phyloP scores from a whole-genome alignment of 1,139 yeast species.

The Wickerhamomyces sp. region DNA sequence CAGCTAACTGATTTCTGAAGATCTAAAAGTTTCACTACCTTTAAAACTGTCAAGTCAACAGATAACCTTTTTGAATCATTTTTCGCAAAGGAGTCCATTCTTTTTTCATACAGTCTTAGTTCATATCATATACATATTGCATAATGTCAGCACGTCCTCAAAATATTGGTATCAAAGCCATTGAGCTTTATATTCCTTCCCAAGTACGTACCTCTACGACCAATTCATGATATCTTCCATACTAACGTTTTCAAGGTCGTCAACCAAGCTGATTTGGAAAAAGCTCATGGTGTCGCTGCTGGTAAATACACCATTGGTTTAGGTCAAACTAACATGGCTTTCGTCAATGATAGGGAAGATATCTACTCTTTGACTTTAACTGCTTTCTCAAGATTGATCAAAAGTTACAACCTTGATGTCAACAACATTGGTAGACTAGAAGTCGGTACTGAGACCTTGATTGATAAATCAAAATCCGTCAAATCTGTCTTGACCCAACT shows the following conservation, averaged over 20 bases:
- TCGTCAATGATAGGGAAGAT: slow-evolving; percentile 96
- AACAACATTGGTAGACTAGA: slow-evolving; percentile 87
- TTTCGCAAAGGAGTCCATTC: no score
- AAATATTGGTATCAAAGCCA: slow-evolving; percentile 94
- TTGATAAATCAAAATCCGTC: slow-evolving; percentile 96
- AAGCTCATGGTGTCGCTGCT: slow-evolving; percentile 76
- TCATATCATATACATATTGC: neutral
- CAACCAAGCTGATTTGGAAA: slow-evolving; percentile 83
- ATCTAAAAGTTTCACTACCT: no score
- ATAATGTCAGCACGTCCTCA: slow-evolving; percentile 38
- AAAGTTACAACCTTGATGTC: slow-evolving; percentile 79
- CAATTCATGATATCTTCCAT: no score
- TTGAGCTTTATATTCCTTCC: slow-evolving; percentile 85
- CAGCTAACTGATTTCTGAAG: no score
- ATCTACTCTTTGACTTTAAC: slow-evolving; percentile 90
- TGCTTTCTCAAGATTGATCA: slow-evolving; percentile 68
- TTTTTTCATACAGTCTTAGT: no score
- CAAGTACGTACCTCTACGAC: slow-evolving; percentile 33
- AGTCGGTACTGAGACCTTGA: slow-evolving; percentile 96
- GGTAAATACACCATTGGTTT: slow-evolving; percentile 98
- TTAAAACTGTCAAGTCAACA: no score
- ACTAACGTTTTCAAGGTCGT: slow-evolving; percentile 45
- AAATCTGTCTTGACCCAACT: slow-evolving; percentile 95
- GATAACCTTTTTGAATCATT: no score
- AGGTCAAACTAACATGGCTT: slow-evolving; percentile 97